Evolutionary conservation across 202 grass and related monocot species (phyloP), one percentile per base, ranked within the genome.

Genomic region (Brachypodium distachyon): DNA sequence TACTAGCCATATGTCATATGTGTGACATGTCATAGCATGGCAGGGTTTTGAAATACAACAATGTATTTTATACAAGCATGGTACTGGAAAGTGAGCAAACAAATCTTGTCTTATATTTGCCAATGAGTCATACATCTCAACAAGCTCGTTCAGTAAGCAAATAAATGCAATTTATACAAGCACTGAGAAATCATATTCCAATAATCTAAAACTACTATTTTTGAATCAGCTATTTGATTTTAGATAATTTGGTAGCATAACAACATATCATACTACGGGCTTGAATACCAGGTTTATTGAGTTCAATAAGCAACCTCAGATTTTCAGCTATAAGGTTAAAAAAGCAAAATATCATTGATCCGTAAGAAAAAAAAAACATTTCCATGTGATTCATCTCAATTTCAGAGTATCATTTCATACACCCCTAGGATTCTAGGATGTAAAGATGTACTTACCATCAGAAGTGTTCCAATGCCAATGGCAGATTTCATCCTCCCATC

Each of bases 401-500:
- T 85, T 25, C 6, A 34, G 50, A 29, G 36, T 51, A 67, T 55
- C 41, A 82, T 51, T 68, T 65, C 69, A 75, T 47, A 34, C 36
- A 67, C 50, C 27, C 80, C 12, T 73, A 70, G 10, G 60, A 57
- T 21, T 80, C 12, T 73, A 70, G 10, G 60, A 72, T 55, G 3
- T 59, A 71, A 48, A 59, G n/a, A 48, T 48, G 18, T 28, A 48
- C 17, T 74, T 93, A 99, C 96, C 96, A 92, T 93, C 61, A 99
- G 78, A 60, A 99, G 92, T 88, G 96, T 99, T 65, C 96, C 96
- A 73, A 99, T 99, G 46, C 96, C 96, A 80, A 99, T 99, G 53
- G 96, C 96, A 85, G 96, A 99, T 62, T 99, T 99, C 96, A 99
- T 99, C 73, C 96, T 86, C 22, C 96, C 96, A 84, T 99, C 96